Evolutionary conservation across 345 rosid genomes (phyloP), one percentile per base, ranked within the genome.

Genomic region (Arabidopsis arenosa): DNA sequence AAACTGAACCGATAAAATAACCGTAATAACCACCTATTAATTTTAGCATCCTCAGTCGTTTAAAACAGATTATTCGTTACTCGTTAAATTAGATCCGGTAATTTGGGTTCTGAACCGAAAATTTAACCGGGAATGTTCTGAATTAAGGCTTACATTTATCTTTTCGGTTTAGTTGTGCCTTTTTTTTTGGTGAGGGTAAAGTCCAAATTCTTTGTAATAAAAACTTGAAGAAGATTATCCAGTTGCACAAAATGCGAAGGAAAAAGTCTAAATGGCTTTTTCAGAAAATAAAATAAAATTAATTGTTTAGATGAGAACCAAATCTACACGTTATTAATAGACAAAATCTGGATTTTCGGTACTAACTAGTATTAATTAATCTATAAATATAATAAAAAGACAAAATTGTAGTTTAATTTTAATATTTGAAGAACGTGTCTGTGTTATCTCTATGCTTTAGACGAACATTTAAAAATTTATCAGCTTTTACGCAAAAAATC

Each of bases 201-300:
- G 9, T 58, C 28, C 7, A 56, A 56, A 65, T 51, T 60, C 32
- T 40, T 39, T 63, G 66, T 47, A 48, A 77, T 70, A 56, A 55
- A 32, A 69, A 63, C 45, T 71, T 48, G 32, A 4, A 23, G 36
- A 48, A 33, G 81, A 65, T 78, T 58, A 72, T 72, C 68, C 74
- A 72, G 69, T 66, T 60, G 77, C 74, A 78, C 68, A 72, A 78
- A 78, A 72, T 59, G 81, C 81, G 77, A 71, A 72, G 69, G 81
- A 78, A 78, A 59, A 53, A 44, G 81, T 72, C 81, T 72, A 52
- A 78, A 49, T 78, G 73, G 63, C 32, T 58, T 72, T 77, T 77
- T 61, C 49, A 32, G 18, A 9, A 0, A 2, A 21, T 5, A 48
- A 36, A 13, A 26, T 23, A 7, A 56, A 47, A 43, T 18, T 26